These are phyloP conservation scores for Penicillium hesseltinei DNA, from an alignment of 2,329 filamentous ascomycete genomes.

Conservation along the genomic window DNA sequence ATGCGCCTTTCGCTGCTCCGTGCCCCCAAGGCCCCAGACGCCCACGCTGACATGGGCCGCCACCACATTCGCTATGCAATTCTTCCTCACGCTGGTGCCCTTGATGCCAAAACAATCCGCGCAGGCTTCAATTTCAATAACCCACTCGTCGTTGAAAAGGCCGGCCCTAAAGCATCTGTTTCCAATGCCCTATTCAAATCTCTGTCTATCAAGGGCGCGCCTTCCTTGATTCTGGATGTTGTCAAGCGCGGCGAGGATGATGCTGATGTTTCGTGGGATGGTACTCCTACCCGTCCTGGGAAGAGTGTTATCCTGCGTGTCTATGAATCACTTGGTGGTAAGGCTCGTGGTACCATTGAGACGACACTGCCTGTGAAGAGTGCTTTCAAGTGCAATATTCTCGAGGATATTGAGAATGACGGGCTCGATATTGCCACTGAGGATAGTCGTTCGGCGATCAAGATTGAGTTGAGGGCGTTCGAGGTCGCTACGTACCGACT, in stretches of 20 bases:
- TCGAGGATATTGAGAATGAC: slow-evolving; percentile 81
- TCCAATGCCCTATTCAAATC: slow-evolving; percentile 45
- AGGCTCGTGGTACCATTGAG: slow-evolving; percentile 66
- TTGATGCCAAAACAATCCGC: slow-evolving; percentile 72
- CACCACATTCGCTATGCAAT: slow-evolving; percentile 90
- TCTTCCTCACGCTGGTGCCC: slow-evolving; percentile 72
- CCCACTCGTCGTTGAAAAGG: slow-evolving; percentile 60
- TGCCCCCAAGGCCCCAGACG: slow-evolving; percentile 88
- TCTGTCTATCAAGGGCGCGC: slow-evolving; percentile 65
- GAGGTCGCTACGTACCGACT: slow-evolving; percentile 81
- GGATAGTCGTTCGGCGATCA: slow-evolving; percentile 46
- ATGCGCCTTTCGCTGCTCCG: slow-evolving; percentile 88
- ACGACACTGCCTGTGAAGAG: slow-evolving; percentile 70
- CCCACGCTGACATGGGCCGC: slow-evolving; percentile 87
- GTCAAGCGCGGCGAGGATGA: slow-evolving; percentile 94
- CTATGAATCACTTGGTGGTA: slow-evolving; percentile 86
- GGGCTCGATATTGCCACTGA: slow-evolving; percentile 48
- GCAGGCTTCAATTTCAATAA: slow-evolving; percentile 90
- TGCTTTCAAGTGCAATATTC: slow-evolving; percentile 77
- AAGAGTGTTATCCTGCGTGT: slow-evolving; percentile 79
- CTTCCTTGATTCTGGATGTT: slow-evolving; percentile 76
- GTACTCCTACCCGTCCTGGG: slow-evolving; percentile 65
- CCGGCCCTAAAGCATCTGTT: slow-evolving; percentile 16
- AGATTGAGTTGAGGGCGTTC: slow-evolving; percentile 71
- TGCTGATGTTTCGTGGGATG: slow-evolving; percentile 61